phyloP scores from a whole-genome alignment of 441 rosid species.

The Bocquillonia castaneifolia region DNA sequence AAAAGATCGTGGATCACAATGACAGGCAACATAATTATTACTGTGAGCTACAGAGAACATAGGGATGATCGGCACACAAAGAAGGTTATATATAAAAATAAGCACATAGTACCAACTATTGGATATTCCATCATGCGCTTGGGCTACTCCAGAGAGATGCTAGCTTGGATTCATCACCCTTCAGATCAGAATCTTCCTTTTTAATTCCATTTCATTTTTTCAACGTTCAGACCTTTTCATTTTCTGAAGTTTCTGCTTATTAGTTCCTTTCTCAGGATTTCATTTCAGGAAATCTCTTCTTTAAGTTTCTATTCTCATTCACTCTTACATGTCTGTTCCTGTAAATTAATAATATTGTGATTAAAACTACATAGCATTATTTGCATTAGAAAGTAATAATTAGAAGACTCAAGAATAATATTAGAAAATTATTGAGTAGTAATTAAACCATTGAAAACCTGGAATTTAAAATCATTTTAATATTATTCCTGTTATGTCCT shows the following conservation, averaged over 20 bases:
- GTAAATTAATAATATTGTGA: no score
- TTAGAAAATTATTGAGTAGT: no score
- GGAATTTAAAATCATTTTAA: no score
- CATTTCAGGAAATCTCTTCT: not conserved
- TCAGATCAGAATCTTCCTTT: not conserved
- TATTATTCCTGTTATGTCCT: not conserved
- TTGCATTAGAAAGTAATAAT: no score
- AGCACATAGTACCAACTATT: not conserved
- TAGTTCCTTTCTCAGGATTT: conserved; percentile 1
- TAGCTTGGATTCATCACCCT: conserved; percentile 30
- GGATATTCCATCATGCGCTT: conserved; percentile 28
- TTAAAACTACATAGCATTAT: no score
- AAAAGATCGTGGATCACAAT: conserved; percentile 3
- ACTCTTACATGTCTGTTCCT: no score
- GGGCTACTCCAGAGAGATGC: conserved; percentile 16
- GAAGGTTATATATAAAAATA: not conserved
- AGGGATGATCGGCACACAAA: not conserved
- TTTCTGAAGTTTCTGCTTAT: not conserved
- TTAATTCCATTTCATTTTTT: not conserved
- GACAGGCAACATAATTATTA: not conserved
- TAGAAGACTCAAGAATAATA: no score
- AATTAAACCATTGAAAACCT: no score
- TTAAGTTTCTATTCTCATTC: no score
- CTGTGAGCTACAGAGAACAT: not conserved
- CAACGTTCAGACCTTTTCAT: not conserved